phyloP scores from a whole-genome alignment of 2,329 filamentous ascomycete genomes.

The Colletotrichum costaricense region DNA sequence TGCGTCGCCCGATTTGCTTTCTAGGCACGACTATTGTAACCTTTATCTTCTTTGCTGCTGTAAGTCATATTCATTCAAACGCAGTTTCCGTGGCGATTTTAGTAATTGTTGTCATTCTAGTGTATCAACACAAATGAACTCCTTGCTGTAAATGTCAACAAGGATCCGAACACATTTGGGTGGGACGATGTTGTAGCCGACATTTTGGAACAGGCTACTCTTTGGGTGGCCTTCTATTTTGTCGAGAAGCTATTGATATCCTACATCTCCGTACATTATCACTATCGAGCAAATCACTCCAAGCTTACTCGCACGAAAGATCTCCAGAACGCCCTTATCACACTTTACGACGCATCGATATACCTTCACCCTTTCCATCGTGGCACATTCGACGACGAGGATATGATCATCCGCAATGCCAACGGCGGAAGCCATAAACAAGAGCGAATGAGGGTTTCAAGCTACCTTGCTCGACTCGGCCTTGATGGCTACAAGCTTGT shows the following conservation, averaged over 20 bases:
- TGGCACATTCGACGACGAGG: slow-evolving; percentile 39
- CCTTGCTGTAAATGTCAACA: slow-evolving; percentile 36
- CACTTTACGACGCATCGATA: slow-evolving; percentile 41
- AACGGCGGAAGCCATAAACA: slow-evolving; percentile 40
- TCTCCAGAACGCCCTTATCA: slow-evolving; percentile 42
- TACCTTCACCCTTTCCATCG: slow-evolving; percentile 40
- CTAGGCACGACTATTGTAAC: slow-evolving; percentile 35
- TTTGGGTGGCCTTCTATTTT: slow-evolving; percentile 43
- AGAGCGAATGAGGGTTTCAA: slow-evolving; percentile 38
- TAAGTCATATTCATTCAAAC: slow-evolving; percentile 3
- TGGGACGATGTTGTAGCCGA: slow-evolving; percentile 28
- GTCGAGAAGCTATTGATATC: slow-evolving; percentile 43
- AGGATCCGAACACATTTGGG: slow-evolving; percentile 4
- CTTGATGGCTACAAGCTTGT: slow-evolving; percentile 41
- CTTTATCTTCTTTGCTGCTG: slow-evolving; percentile 33
- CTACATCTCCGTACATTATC: slow-evolving; percentile 44
- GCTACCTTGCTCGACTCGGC: slow-evolving; percentile 41
- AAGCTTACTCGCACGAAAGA: slow-evolving; percentile 37
- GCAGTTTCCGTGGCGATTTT: background rate
- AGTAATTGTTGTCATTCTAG: background rate
- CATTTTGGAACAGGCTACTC: slow-evolving; percentile 14
- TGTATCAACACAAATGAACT: slow-evolving; percentile 34
- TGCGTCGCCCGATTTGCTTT: slow-evolving; percentile 40
- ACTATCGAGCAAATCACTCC: slow-evolving; percentile 40
- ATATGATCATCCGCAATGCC: slow-evolving; percentile 41